Base-by-base conservation (phyloP, 257 asterid species). In the Nicotiana paniculata region DNA sequence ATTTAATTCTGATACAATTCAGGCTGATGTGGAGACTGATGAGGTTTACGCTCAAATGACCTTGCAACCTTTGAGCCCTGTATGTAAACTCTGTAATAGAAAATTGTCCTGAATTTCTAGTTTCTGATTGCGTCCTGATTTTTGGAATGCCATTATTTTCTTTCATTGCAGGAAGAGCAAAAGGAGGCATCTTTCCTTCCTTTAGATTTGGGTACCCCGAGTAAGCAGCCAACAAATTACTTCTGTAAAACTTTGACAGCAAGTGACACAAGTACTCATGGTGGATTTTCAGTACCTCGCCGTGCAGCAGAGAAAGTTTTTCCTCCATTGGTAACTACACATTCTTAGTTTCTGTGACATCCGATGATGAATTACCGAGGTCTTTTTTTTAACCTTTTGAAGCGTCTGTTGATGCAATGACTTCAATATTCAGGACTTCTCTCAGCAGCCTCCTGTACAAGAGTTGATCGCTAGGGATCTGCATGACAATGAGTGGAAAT, bases 301-400 rank as follows among this genome's bases (percentile, higher is more conserved):
- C 96, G 97, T 51, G 92, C 97, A 21, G 97, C 97, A 18, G 97
- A 93, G 72, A 93, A 93, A 91, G 97, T 93, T 72, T 93, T 93
- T 77, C 97, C 97, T 54, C 95, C 93, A 43, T 59, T 91, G 96
- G 97, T 90, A 88, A 82, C 57, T 12, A 53, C 0, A 6, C 57
- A 53, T 53, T 53, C 17, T 53, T 53, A 53, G 57, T 53, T 53
- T 11, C 57, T 53, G 57, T 46, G 70, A 65, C 68, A 46, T 79
- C 8, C 61, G 65, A 59, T 58, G 8, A 24, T 21, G 68, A 37
- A 32, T 4, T 70, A 3, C 18, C 70, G 43, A 6, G 37, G 9
- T 51, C 64, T 61, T 24, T 39, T 43, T 82, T 76, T 7, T 6
- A 43, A 43, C 77, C 8, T 28, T 26, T 7, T 54, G 57, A 65